These are phyloP conservation scores for Silene noctiflora DNA, from an alignment of 179 eudicot species.

Conservation along the genomic window DNA sequence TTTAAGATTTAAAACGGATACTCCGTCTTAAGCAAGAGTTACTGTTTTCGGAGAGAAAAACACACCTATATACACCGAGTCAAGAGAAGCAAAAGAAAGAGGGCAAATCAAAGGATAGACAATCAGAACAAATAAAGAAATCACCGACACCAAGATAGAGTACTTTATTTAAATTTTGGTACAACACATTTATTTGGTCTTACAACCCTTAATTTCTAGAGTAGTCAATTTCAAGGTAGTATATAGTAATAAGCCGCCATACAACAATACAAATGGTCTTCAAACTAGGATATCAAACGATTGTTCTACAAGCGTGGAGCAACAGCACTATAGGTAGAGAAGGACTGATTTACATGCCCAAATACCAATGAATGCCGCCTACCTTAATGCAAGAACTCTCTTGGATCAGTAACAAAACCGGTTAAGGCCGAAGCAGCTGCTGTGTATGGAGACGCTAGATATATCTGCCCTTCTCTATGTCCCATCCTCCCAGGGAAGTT, in stretches of 20 bases:
- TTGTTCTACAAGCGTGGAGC: neutral
- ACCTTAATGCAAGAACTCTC: conserved; percentile 7
- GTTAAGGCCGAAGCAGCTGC: conserved; percentile 20
- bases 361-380: neutral
- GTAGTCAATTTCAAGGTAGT: neutral
- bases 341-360: neutral
- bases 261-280: neutral
- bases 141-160: neutral
- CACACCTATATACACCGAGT: no score
- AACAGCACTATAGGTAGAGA: neutral
- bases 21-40: no score
- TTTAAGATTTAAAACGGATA: no score
- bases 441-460: conserved; percentile 93
- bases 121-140: neutral
- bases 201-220: neutral
- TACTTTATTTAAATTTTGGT: neutral
- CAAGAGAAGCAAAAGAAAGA: neutral
- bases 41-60: no score
- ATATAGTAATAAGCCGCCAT: neutral
- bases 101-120: neutral
- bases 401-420: conserved; percentile 5
- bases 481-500: conserved; percentile 98
- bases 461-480: conserved; percentile 91
- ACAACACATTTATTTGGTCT: neutral
- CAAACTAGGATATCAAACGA: neutral